These are phyloP conservation scores for Pyrus hybrid DNA, from an alignment of 331 rosid species.

Conservation along the genomic window DNA sequence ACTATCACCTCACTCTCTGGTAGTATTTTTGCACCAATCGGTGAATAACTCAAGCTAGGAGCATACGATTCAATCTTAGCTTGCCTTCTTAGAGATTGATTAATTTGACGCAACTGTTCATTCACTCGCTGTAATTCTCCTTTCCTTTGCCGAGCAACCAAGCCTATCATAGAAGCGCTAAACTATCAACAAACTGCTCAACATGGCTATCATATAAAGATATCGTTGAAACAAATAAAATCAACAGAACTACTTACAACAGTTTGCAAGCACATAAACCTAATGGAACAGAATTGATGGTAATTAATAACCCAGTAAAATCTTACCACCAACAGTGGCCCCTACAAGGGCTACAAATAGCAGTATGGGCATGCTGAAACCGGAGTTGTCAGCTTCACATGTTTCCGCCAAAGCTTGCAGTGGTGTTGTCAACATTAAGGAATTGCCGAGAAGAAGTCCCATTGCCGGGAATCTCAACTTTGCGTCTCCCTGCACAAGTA, in stretches of 20 bases:
- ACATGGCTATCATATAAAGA: neutral
- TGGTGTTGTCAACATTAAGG: constrained; percentile 57
- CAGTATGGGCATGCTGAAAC: constrained; percentile 81
- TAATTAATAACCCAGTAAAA: constrained; percentile 7
- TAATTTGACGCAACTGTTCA: constrained; percentile 89
- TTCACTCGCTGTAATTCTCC: constrained; percentile 69
- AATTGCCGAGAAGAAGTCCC: constrained; percentile 41
- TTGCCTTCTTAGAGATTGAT: constrained; percentile 80
- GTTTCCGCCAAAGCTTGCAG: constrained; percentile 78
- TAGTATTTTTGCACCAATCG: constrained; percentile 59
- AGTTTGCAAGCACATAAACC: neutral
- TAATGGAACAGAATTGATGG: neutral
- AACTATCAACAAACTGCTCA: constrained; percentile 8
- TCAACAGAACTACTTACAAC: neutral
- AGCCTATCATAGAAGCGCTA: constrained; percentile 36
- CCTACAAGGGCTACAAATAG: constrained; percentile 82
- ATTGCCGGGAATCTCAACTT: constrained; percentile 34
- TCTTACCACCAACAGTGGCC: constrained; percentile 95
- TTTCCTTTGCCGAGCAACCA: constrained; percentile 92
- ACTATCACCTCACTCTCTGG: constrained; percentile 67
- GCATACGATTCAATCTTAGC: constrained; percentile 97
- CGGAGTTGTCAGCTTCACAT: constrained; percentile 61
- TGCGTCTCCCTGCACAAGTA: constrained; percentile 38
- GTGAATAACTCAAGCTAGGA: constrained; percentile 87
- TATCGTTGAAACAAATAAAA: neutral